phyloP scores from a whole-genome alignment of 1,284 basidiomycete genomes.

The Ceratobasidium sp. region DNA sequence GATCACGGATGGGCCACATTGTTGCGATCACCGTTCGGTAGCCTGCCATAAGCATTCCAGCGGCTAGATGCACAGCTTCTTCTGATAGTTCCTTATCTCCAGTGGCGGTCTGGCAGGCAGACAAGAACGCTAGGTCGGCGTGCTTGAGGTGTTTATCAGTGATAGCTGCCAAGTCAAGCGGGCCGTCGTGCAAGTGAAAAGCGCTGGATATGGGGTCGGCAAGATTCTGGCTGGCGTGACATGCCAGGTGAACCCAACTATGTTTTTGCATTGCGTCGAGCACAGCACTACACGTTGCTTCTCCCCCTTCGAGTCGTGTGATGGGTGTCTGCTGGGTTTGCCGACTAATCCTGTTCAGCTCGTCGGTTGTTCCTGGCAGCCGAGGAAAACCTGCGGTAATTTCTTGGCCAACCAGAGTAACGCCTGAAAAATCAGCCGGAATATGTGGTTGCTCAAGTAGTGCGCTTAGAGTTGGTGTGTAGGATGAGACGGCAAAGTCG shows the following conservation, averaged over 20 bases:
- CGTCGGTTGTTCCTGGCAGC: not conserved
- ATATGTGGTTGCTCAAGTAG: conserved; percentile 42
- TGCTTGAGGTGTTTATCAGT: not conserved
- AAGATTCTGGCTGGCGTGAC: conserved; percentile 12
- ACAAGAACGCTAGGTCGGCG: conserved; percentile 32
- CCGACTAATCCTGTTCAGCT: not conserved
- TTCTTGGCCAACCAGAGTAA: not conserved
- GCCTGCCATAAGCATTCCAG: conserved; percentile 14
- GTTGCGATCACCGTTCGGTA: conserved; percentile 4
- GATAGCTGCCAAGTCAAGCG: not conserved
- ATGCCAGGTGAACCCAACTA: conserved; percentile 23
- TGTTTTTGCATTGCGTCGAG: not conserved
- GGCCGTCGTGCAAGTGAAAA: conserved; percentile 19
- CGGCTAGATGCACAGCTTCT: not conserved
- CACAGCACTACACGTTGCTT: not conserved
- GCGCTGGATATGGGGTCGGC: not conserved
- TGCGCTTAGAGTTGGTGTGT: conserved; percentile 55
- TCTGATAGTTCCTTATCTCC: not conserved
- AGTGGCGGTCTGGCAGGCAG: conserved; percentile 5
- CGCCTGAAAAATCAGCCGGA: not conserved
- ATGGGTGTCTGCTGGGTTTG: not conserved
- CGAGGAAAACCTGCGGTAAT: not conserved
- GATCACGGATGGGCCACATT: conserved; percentile 30
- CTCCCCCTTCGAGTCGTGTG: not conserved
- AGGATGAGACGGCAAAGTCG: conserved; percentile 56